Conservation (phyloP, 2,329 filamentous ascomycete species). For the Xylaria sp. region DNA sequence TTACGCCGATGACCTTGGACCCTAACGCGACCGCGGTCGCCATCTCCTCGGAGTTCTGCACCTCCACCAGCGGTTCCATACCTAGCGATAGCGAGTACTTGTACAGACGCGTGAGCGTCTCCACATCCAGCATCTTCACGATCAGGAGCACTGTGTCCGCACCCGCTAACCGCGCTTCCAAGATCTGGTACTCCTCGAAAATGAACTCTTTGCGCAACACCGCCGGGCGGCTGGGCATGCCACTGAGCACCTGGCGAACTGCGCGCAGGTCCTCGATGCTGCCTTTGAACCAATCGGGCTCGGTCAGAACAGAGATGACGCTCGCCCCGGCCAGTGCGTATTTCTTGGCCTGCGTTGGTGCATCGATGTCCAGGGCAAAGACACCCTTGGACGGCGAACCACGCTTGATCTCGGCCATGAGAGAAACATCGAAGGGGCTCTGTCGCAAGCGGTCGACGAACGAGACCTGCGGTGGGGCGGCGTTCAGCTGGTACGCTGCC, state of each 20-base stretch:
- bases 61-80: conserved; percentile 97
- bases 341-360: conserved; percentile 84
- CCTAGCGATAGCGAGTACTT: conserved; percentile 85
- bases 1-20: conserved; percentile 91
- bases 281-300: conserved; percentile 99
- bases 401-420: conserved; percentile 97
- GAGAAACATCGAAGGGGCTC: conserved; percentile 83
- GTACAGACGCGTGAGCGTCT: conserved; percentile 76
- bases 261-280: conserved; percentile 90
- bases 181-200: conserved; percentile 97
- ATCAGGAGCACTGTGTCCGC: conserved; percentile 95
- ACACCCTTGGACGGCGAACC: conserved; percentile 95
- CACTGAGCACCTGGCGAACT: conserved; percentile 85
- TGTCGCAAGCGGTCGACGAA: conserved; percentile 79
- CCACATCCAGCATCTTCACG: conserved; percentile 91
- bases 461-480: conserved; percentile 80
- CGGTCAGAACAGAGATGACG: conserved; percentile 96
- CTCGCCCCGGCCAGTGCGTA: conserved; percentile 95
- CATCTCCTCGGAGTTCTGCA: conserved; percentile 95
- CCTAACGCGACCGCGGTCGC: conserved; percentile 81
- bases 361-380: conserved; percentile 84
- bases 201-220: conserved; percentile 95
- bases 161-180: conserved; percentile 89
- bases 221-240: conserved; percentile 89
- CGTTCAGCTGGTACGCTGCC: conserved; percentile 80